Evolutionary conservation across 345 rosid genomes (phyloP).

Genomic region (Citrus hindsii): DNA sequence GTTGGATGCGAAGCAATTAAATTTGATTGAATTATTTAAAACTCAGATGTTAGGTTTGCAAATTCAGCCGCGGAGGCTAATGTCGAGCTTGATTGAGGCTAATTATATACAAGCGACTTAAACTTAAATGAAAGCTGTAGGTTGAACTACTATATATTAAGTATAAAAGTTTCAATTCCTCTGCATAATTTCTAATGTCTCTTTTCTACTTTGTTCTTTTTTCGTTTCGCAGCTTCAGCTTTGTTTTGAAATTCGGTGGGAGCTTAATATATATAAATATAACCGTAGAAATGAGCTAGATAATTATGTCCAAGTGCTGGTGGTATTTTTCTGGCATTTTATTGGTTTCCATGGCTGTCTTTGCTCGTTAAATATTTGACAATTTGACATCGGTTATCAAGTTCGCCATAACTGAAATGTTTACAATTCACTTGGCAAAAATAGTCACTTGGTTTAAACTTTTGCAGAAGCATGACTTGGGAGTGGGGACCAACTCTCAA

Average conservation of each 20-base stretch:
- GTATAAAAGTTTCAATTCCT: neutral
- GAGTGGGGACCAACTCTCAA: neutral
- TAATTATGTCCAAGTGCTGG: neutral
- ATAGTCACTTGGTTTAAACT: too few relatives aligned
- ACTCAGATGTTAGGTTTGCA: neutral
- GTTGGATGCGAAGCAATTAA: neutral
- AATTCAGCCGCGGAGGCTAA: neutral
- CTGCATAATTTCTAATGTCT: neutral
- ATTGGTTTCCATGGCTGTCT: neutral
- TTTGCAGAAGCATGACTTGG: too few relatives aligned
- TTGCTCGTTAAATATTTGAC: neutral
- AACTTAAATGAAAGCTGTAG: neutral
- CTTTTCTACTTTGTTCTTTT: neutral
- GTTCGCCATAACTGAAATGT: neutral
- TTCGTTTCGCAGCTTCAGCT: neutral
- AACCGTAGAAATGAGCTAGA: neutral
- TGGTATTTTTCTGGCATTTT: neutral
- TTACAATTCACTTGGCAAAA: neutral
- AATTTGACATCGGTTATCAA: neutral
- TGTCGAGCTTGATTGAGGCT: neutral
- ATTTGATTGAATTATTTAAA: neutral
- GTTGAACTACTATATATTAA: neutral
- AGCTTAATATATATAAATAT: too few relatives aligned
- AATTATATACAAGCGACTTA: too few relatives aligned
- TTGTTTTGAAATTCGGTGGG: too few relatives aligned